These are phyloP conservation scores for Salix caprea DNA, from an alignment of 345 rosid species.

Conservation along the genomic window DNA sequence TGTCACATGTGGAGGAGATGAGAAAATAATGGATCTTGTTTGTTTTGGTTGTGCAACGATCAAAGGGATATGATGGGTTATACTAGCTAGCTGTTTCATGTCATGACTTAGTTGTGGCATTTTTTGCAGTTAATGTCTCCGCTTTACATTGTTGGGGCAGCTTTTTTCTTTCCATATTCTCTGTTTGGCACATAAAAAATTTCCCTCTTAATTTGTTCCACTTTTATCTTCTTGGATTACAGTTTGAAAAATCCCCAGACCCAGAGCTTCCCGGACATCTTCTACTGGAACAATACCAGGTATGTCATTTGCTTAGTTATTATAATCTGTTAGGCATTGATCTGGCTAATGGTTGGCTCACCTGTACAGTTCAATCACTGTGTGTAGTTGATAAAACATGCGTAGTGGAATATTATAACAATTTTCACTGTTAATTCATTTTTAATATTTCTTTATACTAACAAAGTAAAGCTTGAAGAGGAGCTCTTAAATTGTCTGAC, in stretches of 20 bases:
- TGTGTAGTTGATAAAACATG: background rate
- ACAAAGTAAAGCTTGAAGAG: background rate
- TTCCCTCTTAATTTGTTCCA: slow-evolving; percentile 9
- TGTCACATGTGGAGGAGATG: background rate
- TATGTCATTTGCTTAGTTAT: slow-evolving; percentile 20
- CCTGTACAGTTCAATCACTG: background rate
- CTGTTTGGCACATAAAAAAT: background rate
- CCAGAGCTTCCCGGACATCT: slow-evolving; percentile 97
- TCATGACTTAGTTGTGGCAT: background rate
- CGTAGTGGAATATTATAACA: background rate
- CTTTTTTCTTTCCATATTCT: background rate
- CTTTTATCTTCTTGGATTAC: slow-evolving; percentile 19
- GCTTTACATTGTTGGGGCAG: background rate
- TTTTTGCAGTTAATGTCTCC: background rate
- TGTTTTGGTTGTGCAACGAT: background rate
- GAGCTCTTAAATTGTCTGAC: background rate
- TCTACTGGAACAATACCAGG: slow-evolving; percentile 94
- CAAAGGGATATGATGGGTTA: background rate
- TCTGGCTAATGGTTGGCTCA: background rate
- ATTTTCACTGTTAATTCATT: background rate
- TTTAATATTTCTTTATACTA: background rate
- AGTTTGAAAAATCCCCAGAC: slow-evolving; percentile 71
- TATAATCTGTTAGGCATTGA: background rate
- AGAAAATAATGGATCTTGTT: background rate
- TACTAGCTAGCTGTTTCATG: background rate